Evolutionary conservation across 1,284 basidiomycete genomes (phyloP).

Genomic region (Marasmius tenuissimus): DNA sequence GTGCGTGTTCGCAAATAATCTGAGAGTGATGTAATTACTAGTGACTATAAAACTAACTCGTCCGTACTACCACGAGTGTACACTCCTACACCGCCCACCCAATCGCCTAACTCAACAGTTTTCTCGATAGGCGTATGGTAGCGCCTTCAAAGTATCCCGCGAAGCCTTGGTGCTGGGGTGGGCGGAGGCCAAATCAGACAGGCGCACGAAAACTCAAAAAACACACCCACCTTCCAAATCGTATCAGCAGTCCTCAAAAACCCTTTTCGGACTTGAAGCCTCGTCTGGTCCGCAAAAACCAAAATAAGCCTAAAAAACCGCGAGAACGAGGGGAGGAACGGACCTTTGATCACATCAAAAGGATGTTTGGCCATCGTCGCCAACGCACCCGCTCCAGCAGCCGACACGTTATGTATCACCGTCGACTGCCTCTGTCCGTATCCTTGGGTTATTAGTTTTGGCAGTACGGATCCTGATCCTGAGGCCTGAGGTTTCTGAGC

Average conservation of each 20-base stretch:
- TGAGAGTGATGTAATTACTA: not conserved
- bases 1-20: too few relatives aligned
- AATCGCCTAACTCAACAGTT: constrained; percentile 88
- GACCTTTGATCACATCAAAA: constrained; percentile 91
- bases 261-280: constrained; percentile 82
- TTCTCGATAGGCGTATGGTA: constrained; percentile 80
- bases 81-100: constrained; percentile 94
- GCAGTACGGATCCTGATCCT: constrained; percentile 57
- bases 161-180: constrained; percentile 68
- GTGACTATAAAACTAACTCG: not conserved
- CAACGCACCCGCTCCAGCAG: constrained; percentile 75
- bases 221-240: constrained; percentile 62
- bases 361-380: constrained; percentile 86
- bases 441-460: constrained; percentile 76
- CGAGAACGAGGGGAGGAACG: not conserved
- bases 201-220: not conserved
- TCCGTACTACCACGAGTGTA: constrained; percentile 62
- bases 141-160: constrained; percentile 86
- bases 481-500: constrained; percentile 20
- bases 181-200: not conserved
- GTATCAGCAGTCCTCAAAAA: constrained; percentile 62
- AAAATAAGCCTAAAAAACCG: not conserved
- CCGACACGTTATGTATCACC: constrained; percentile 59
- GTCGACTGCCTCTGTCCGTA: constrained; percentile 14
- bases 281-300: constrained; percentile 57